Conservation (phyloP, 2,329 filamentous ascomycete genomes). For the Colletotrichum chrysophilum region DNA sequence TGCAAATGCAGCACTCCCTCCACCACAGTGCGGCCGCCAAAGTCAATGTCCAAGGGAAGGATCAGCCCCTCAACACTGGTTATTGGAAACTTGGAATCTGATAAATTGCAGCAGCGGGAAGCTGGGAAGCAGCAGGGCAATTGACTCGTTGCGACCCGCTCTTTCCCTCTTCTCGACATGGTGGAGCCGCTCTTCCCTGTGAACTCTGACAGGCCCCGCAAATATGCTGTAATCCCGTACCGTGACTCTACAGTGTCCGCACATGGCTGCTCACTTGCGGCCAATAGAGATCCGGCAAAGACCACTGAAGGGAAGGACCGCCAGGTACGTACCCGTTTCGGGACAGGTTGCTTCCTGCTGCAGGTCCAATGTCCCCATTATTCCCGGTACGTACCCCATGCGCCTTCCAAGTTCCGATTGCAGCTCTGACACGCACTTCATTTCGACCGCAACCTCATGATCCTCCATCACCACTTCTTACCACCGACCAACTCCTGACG, state of each 20-base stretch:
- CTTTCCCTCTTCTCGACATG: background rate
- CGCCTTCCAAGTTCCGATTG: conserved; percentile 13
- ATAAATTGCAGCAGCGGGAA: background rate
- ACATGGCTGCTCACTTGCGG: background rate
- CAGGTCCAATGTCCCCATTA: background rate
- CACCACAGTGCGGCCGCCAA: background rate
- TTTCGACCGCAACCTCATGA: background rate
- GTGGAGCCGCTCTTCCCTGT: background rate
- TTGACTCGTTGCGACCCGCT: conserved; percentile 11
- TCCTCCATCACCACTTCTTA: background rate
- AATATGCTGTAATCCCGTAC: background rate
- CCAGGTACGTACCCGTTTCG: background rate
- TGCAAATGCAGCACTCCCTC: background rate
- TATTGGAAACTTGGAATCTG: conserved; percentile 4
- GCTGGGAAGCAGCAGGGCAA: background rate
- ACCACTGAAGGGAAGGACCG: background rate
- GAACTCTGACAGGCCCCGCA: background rate
- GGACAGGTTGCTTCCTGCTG: background rate
- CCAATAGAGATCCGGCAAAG: background rate
- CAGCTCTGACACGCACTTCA: conserved; percentile 2
- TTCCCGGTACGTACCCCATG: background rate
- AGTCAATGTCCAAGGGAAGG: background rate
- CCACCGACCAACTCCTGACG: background rate
- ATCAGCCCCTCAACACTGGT: background rate
- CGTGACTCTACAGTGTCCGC: background rate